phyloP scores from a whole-genome alignment of 2,329 filamentous ascomycete genomes.

The Calonectria multiphialidica region DNA sequence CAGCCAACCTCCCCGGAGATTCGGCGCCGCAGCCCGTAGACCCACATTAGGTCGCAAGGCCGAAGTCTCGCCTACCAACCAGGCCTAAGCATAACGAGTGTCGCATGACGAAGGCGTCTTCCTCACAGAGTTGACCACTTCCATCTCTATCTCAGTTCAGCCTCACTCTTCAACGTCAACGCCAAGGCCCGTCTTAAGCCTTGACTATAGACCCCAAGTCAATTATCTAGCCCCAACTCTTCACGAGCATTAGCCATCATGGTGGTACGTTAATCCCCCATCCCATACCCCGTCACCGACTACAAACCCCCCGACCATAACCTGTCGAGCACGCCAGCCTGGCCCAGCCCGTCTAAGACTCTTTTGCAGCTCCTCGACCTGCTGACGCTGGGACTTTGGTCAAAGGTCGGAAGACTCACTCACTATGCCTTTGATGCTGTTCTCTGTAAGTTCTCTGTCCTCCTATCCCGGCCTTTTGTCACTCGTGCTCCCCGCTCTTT shows the following conservation, averaged over 20 bases:
- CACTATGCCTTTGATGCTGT: slow-evolving; percentile 98
- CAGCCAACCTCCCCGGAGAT: slow-evolving; percentile 33
- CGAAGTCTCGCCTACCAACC: slow-evolving; percentile 23
- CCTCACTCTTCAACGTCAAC: slow-evolving; percentile 20
- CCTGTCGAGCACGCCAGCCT: slow-evolving; percentile 33
- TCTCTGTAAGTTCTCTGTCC: slow-evolving; percentile 72
- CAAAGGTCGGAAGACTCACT: slow-evolving; percentile 90
- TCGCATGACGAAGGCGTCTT: slow-evolving; percentile 39
- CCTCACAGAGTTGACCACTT: slow-evolving; percentile 25
- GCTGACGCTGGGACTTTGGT: slow-evolving; percentile 76
- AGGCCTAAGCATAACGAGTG: slow-evolving; percentile 26
- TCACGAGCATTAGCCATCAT: slow-evolving; percentile 39
- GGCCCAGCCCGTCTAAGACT: slow-evolving; percentile 50
- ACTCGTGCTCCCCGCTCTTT: background rate
- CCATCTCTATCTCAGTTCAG: slow-evolving; percentile 15
- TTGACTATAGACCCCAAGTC: background rate
- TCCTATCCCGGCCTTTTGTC: background rate
- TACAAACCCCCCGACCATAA: slow-evolving; percentile 27
- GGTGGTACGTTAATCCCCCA: slow-evolving; percentile 46
- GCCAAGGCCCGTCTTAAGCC: background rate
- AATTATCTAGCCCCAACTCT: background rate
- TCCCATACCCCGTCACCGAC: slow-evolving; percentile 1
- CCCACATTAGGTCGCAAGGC: slow-evolving; percentile 31
- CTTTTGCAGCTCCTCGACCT: slow-evolving; percentile 70
- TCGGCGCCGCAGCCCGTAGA: slow-evolving; percentile 36